Base-by-base conservation (phyloP, 306 rosid species). In the Cucumis cinereus region DNA sequence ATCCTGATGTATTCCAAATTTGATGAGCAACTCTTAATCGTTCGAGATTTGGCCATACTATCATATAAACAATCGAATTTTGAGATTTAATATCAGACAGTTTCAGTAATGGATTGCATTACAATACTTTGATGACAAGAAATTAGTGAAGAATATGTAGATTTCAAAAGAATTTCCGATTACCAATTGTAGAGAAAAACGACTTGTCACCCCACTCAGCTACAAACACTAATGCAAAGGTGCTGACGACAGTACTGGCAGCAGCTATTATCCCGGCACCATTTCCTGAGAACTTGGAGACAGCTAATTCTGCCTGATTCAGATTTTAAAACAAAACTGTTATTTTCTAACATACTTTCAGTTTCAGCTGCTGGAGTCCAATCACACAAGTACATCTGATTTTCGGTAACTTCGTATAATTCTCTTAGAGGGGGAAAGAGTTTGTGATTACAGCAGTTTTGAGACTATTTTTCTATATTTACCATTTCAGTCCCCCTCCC, bases 171-270 rank as follows among this genome's bases (percentile, higher is more conserved):
- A 45, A 2, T 45, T 80, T 61, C 35, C 53, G 81, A 91, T 84
- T 82, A 94, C 99, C 99, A 72, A 94, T 90, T 54, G 99, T 92
- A 40, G 99, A 92, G 88, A 94, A 92, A 85, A 94, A 92, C 64
- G 97, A 94, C 77, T 94, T 94, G 79, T 94, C 99, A 22, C 99
- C 97, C 99, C 99, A 94, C 82, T 94, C 97, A 50, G 99, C 97
- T 23, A 94, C 97, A 87, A 94, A 94, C 80, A 94, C 97, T 77
- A 94, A 78, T 67, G 80, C 74, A 78, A 94, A 94, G 16, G 98
- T 90, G 82, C 96, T 92, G 79, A 81, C 68, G 68, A 79, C 85
- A 28, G 99, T 94, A 86, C 86, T 85, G 49, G 96, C 97, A 74
- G 91, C 90, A 50, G 98, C 89, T 74, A 92, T 38, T 74, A 94